Conservation (phyloP, 2,329 filamentous ascomycete species). For the Talaromyces atroroseus region DNA sequence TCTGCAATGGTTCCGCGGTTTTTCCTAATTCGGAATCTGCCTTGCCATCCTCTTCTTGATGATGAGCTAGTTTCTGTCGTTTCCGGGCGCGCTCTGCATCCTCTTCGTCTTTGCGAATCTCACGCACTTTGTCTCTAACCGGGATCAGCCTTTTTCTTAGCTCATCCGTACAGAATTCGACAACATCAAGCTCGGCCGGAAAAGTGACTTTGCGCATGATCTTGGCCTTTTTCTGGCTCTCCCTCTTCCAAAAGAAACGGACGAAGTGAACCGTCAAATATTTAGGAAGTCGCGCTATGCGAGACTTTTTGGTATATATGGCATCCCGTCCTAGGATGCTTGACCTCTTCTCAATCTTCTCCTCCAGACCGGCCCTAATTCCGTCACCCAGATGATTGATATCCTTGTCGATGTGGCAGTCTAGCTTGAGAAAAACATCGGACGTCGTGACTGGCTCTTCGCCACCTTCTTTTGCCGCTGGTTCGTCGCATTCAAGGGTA, state of each 20-base stretch:
- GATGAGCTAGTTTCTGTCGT: slow-evolving; percentile 69
- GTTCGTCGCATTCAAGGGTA: slow-evolving; percentile 76
- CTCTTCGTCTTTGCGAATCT: slow-evolving; percentile 89
- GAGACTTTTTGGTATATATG: slow-evolving; percentile 83
- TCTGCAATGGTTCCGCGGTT: slow-evolving; percentile 39
- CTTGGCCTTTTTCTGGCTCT: slow-evolving; percentile 97
- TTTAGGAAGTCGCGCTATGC: slow-evolving; percentile 83
- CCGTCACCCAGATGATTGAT: slow-evolving; percentile 91
- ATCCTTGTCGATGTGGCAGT: slow-evolving; percentile 84
- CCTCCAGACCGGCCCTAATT: slow-evolving; percentile 71
- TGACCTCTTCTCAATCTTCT: slow-evolving; percentile 88
- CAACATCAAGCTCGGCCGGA: slow-evolving; percentile 82
- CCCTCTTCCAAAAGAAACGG: slow-evolving; percentile 95
- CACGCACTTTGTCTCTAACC: slow-evolving; percentile 92
- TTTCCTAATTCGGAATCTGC: slow-evolving; percentile 28
- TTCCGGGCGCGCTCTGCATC: slow-evolving; percentile 89
- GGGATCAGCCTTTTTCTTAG: slow-evolving; percentile 77
- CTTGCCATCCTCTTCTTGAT: slow-evolving; percentile 50
- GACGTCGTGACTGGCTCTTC: slow-evolving; percentile 63
- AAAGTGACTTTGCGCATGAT: slow-evolving; percentile 99
- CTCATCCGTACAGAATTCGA: slow-evolving; percentile 93
- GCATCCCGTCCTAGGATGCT: slow-evolving; percentile 71
- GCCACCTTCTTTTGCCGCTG: slow-evolving; percentile 65
- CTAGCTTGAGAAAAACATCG: slow-evolving; percentile 83
- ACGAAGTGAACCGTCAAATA: slow-evolving; percentile 97